These are phyloP conservation scores for Trichoderma polysporum DNA, from an alignment of 2,329 filamentous ascomycete genomes.

Conservation along the genomic window DNA sequence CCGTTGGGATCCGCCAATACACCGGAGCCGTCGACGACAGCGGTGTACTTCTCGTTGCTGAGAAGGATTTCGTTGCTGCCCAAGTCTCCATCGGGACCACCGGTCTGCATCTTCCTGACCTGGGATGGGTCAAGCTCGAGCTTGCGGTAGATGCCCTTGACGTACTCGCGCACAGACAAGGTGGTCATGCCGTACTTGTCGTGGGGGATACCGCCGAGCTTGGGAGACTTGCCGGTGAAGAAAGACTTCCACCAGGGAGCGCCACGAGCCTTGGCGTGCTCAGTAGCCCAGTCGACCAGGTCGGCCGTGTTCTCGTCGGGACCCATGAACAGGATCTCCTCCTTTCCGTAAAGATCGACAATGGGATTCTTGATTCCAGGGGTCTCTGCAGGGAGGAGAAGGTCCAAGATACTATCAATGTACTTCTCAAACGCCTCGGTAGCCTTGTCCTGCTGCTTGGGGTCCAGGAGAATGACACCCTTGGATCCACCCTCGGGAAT, in stretches of 20 bases:
- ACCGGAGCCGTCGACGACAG: conserved; percentile 94
- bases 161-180: conserved; percentile 90
- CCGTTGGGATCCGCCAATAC: conserved; percentile 93
- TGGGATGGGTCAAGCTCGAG: conserved; percentile 80
- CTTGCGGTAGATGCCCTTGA: conserved; percentile 96
- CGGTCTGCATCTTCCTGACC: conserved; percentile 94
- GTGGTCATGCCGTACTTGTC: conserved; percentile 98
- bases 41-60: conserved; percentile 91
- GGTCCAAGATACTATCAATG: conserved; percentile 96
- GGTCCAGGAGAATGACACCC: conserved; percentile 92
- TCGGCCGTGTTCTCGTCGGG: conserved; percentile 98
- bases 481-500: conserved; percentile 98
- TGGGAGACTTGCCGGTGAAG: conserved; percentile 98
- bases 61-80: conserved; percentile 97
- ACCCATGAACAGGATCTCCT: conserved; percentile 98
- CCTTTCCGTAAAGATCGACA: conserved; percentile 89
- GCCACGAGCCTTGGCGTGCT: conserved; percentile 81
- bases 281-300: conserved; percentile 97
- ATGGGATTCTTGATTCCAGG: conserved; percentile 99
- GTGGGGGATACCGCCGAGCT: conserved; percentile 93
- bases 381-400: conserved; percentile 83
- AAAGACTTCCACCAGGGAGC: conserved; percentile 99
- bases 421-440: conserved; percentile 97
- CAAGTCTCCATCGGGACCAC: conserved; percentile 92
- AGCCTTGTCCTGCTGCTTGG: conserved; percentile 90